These are phyloP conservation scores for Fusarium sp. DNA, from an alignment of 2,329 filamentous ascomycete species.

Conservation along the genomic window DNA sequence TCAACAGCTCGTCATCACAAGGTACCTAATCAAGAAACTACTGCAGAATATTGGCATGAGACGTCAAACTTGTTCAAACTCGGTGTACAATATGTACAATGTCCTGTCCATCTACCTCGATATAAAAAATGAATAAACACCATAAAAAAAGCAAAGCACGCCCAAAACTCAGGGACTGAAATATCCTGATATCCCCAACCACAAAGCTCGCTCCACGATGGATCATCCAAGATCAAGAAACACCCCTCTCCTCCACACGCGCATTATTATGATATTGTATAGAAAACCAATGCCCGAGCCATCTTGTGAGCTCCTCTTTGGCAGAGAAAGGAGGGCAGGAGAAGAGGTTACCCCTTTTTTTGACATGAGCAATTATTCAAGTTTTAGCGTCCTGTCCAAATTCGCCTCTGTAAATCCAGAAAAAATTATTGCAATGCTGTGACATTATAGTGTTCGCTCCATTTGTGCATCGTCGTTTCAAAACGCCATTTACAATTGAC, in stretches of 20 bases:
- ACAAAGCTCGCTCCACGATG: slow-evolving; percentile 25
- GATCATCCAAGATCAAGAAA: slow-evolving; percentile 19
- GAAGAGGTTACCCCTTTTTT: slow-evolving; percentile 8
- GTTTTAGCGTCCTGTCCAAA: slow-evolving; percentile 38
- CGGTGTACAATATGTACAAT: slow-evolving; percentile 41
- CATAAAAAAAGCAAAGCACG: slow-evolving; percentile 17
- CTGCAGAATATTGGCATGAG: background rate
- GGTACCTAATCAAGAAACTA: background rate
- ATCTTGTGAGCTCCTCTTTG: slow-evolving; percentile 7
- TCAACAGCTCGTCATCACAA: background rate
- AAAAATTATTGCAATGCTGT: slow-evolving; percentile 28
- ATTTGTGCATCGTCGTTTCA: slow-evolving; percentile 18
- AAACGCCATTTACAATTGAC: slow-evolving; percentile 66
- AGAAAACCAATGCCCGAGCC: slow-evolving; percentile 21
- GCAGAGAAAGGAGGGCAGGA: slow-evolving; percentile 18
- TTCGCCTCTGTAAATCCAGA: slow-evolving; percentile 35
- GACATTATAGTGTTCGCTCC: slow-evolving; percentile 33
- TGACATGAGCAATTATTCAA: slow-evolving; percentile 33
- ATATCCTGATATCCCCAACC: slow-evolving; percentile 15
- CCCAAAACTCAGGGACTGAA: slow-evolving; percentile 16
- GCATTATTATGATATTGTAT: slow-evolving; percentile 42
- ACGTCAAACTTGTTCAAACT: slow-evolving; percentile 37
- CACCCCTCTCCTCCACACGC: slow-evolving; percentile 16
- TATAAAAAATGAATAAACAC: slow-evolving; percentile 32
- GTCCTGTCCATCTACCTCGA: slow-evolving; percentile 29